A percentile compares a stretch with the other conserved stretches of the same genome.
phyloP scores from a whole-genome alignment of 495 filamentous ascomycete genomes.

The Penicillium lividum region DNA sequence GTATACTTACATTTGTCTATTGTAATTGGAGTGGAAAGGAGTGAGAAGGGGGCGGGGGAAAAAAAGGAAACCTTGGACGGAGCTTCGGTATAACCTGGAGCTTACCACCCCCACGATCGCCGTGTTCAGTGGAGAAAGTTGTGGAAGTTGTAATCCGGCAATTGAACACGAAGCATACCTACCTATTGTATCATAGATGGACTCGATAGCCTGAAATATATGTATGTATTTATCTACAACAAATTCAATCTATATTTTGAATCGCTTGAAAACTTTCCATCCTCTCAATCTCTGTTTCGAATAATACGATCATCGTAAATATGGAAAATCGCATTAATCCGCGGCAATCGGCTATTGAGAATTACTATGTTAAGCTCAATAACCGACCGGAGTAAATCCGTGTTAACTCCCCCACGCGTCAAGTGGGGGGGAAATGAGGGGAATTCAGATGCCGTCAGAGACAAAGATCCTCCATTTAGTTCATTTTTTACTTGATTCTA shows the following conservation, averaged over 20 bases:
- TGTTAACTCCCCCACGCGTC: constrained; percentile 3
- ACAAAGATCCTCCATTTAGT: constrained; percentile 2
- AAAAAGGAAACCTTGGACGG: not conserved
- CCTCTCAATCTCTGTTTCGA: not conserved
- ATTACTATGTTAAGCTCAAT: constrained; percentile 22
- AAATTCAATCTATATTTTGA: not conserved
- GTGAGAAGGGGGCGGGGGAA: not conserved
- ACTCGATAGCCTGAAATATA: too few species aligned
- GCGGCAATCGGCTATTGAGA: constrained; percentile 36
- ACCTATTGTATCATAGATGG: too few species aligned
- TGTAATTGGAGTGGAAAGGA: not conserved
- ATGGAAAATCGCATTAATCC: constrained; percentile 4
- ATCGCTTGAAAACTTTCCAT: not conserved
- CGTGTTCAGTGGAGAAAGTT: not conserved
- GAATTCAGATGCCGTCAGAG: constrained; percentile 5
- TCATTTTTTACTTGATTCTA: not conserved
- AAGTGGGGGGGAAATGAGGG: constrained; percentile 3
- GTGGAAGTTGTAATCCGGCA: constrained; percentile 1
- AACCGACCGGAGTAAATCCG: constrained; percentile 38
- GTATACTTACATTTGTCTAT: not conserved
- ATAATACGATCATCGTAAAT: not conserved
- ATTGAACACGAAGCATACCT: not conserved
- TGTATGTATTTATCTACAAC: not conserved
- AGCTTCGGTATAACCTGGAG: not conserved
- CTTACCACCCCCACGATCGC: not conserved